Evolutionary conservation across 1,139 yeast genomes (phyloP).

Genomic region (Arxiozyma bovina): DNA sequence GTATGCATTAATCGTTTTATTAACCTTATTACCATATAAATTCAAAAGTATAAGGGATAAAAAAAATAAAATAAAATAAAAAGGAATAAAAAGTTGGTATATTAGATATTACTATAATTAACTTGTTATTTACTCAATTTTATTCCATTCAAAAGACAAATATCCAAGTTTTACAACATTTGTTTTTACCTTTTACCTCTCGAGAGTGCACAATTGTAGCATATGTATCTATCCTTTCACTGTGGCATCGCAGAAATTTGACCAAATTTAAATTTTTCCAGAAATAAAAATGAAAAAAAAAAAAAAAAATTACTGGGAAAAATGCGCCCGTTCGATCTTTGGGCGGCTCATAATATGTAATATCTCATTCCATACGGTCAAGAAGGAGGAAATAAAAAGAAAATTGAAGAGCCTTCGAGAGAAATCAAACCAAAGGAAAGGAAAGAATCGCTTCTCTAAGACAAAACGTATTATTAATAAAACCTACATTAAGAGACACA

Average conservation of each 20-base stretch:
- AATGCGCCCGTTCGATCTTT: neutral
- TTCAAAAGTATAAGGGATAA: neutral
- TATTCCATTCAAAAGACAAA: too few relatives aligned
- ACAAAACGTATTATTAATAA: neutral
- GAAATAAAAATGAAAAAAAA: too few relatives aligned
- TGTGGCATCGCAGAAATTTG: neutral
- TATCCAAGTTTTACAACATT: too few relatives aligned
- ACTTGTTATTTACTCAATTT: too few relatives aligned
- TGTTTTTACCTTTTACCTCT: neutral
- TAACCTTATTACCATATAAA: neutral
- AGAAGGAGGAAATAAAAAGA: neutral
- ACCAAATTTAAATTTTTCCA: neutral
- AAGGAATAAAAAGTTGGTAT: neutral
- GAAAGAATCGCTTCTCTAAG: too few relatives aligned
- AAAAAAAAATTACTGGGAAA: too few relatives aligned
- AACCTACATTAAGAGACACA: too few relatives aligned
- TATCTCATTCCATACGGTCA: neutral
- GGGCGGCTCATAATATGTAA: neutral
- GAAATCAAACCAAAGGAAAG: neutral
- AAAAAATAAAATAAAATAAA: neutral
- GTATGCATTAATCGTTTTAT: constrained; percentile 26
- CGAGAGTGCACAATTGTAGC: neutral
- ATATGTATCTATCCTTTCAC: too few relatives aligned
- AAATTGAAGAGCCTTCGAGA: neutral
- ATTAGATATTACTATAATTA: too few relatives aligned